Conservation (phyloP, 192 early-diverging fungal genomes). For the Oehlia diaphana region DNA sequence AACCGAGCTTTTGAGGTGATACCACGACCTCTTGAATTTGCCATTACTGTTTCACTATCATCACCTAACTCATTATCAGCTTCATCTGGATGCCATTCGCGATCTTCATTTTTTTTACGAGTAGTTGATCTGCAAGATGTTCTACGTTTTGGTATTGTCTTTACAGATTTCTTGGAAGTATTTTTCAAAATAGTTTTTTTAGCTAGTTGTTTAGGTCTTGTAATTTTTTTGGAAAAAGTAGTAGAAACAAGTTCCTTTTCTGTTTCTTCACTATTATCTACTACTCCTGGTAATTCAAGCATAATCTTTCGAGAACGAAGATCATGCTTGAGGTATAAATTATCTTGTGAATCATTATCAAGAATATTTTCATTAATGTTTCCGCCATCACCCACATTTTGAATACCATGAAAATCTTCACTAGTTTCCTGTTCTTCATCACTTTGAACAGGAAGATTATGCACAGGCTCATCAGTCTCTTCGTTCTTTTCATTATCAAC, state of each 20-base stretch:
- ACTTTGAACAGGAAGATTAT: background rate
- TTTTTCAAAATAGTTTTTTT: background rate
- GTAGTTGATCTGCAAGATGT: background rate
- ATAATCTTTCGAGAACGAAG: background rate
- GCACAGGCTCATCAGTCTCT: background rate
- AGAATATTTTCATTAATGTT: background rate
- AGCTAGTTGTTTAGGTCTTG: background rate
- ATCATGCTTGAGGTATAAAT: background rate
- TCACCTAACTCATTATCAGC: slow-evolving; percentile 2
- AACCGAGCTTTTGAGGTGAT: background rate
- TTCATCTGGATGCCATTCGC: background rate
- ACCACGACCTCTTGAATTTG: background rate
- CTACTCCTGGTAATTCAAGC: no score
- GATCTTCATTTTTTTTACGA: slow-evolving; percentile 10
- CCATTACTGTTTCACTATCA: background rate
- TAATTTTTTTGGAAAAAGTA: background rate
- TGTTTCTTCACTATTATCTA: no score
- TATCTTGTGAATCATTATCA: background rate
- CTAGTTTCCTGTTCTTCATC: background rate
- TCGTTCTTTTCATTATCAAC: background rate
- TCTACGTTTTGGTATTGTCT: background rate
- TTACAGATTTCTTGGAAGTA: background rate
- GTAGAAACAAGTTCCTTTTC: no score
- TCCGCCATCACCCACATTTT: background rate
- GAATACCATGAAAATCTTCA: background rate